phyloP scores from a whole-genome alignment of 2,329 filamentous ascomycete genomes.

The Annulohypoxylon truncatum region DNA sequence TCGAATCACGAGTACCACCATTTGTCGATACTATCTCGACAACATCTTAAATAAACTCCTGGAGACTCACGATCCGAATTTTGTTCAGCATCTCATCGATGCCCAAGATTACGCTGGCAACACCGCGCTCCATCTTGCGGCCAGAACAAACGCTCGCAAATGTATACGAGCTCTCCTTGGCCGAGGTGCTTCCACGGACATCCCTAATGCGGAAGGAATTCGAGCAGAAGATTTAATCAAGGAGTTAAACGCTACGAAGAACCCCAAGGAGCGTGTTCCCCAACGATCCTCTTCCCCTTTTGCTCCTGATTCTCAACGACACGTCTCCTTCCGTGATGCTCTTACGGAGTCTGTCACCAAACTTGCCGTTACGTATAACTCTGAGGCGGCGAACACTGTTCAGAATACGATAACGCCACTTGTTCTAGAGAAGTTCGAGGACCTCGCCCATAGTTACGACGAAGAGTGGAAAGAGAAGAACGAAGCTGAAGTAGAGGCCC shows the following conservation, averaged over 20 bases:
- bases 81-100: conserved; percentile 83
- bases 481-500: conserved; percentile 74
- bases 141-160: conserved; percentile 87
- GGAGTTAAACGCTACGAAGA: conserved; percentile 74
- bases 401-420: conserved; percentile 76
- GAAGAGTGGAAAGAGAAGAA: conserved; percentile 81
- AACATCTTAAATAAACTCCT: conserved; percentile 87
- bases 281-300: conserved; percentile 81
- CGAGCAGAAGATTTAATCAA: conserved; percentile 88
- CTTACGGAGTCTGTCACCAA: conserved; percentile 58
- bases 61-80: conserved; percentile 78
- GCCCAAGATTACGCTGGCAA: conserved; percentile 88
- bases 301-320: conserved; percentile 70
- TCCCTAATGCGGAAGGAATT: conserved; percentile 83
- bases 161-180: conserved; percentile 83
- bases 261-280: conserved; percentile 71
- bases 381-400: conserved; percentile 74
- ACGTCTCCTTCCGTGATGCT: conserved; percentile 64
- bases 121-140: conserved; percentile 80
- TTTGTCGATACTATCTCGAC: conserved; percentile 93
- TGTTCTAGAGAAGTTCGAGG: conserved; percentile 77
- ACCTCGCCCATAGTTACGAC: conserved; percentile 77
- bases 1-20: conserved; percentile 83
- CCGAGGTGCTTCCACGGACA: conserved; percentile 84
- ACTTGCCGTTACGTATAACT: conserved; percentile 61